These are phyloP conservation scores for Trichomonascus vanleenenianus DNA, from an alignment of 805 yeast genomes.

Conservation along the genomic window DNA sequence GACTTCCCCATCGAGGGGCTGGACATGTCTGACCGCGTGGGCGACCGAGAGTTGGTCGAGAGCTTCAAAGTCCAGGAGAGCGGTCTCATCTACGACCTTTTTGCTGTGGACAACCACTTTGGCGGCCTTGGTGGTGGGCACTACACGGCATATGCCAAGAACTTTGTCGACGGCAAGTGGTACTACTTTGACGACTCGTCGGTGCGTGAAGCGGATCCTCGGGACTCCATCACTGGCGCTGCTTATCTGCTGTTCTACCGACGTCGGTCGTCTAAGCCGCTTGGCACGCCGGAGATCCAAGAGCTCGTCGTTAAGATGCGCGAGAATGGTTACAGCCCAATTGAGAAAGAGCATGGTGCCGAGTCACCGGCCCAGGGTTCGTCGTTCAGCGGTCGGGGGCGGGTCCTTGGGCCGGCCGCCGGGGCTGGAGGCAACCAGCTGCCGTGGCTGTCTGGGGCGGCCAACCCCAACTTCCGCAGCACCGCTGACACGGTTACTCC, in stretches of 20 bases:
- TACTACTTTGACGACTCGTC: constrained; percentile 83
- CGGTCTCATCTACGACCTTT: constrained; percentile 60
- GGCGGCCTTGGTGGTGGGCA: constrained; percentile 98
- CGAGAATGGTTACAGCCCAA: background rate
- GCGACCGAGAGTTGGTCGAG: constrained; percentile 23
- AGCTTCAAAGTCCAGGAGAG: constrained; percentile 13
- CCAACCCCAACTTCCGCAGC: background rate
- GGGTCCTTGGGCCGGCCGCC: background rate
- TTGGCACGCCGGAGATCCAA: constrained; percentile 2
- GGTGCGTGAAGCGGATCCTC: constrained; percentile 52
- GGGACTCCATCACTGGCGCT: constrained; percentile 53
- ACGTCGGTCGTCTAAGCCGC: constrained; percentile 29
- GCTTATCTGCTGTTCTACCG: constrained; percentile 86
- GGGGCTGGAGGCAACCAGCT: too few relatives aligned
- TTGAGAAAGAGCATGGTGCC: background rate
- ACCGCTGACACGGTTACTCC: background rate
- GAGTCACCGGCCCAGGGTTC: background rate
- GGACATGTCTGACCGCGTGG: constrained; percentile 59
- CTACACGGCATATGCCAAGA: constrained; percentile 84
- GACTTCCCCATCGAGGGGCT: constrained; percentile 81
- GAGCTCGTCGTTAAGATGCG: constrained; percentile 3
- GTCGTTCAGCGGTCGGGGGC: background rate
- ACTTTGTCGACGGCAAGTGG: constrained; percentile 72
- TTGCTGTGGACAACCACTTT: constrained; percentile 91
- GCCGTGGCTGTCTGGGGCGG: background rate